Base-by-base conservation (phyloP, 352 stramenopile genomes). In the Pythium brachiatum region DNA sequence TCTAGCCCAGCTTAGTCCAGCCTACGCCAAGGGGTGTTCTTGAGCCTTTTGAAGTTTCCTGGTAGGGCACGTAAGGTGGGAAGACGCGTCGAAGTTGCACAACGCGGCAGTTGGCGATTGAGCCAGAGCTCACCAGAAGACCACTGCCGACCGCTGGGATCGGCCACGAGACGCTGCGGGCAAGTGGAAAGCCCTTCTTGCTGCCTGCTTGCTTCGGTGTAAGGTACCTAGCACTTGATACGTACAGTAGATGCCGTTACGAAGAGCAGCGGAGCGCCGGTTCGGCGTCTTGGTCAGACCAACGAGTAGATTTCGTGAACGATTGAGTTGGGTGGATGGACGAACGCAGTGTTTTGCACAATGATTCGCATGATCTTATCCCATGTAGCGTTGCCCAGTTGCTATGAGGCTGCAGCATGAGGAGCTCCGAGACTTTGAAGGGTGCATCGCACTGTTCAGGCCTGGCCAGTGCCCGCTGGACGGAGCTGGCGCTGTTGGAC, bases 271-370 rank as follows among this genome's bases (percentile, higher is more conserved):
- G 41, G 41, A 16, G 41, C 41, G 41, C 15, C 41, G 41, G 41
- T 48, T 48, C 41, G n/a, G n/a, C n/a, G 18, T 48, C 41, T 48
- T 48, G 41, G 20, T 48, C 41, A 7, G 36, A 44, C 36, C 36
- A 44, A 44, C 36, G 21, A 21, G n/a, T n/a, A n/a, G n/a, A n/a
- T n/a, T n/a, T n/a, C n/a, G 29, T 34, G 29, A 34, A 11, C 29
- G 9, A 34, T 11, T 5, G 29, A 34, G 5, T 5, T 34, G 5
- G 5, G 29, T 5, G 29, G 29, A 34, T 34, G 9, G 29, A 9
- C 29, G 9, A 9, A 34, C 29, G 5, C 5, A 5, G 29, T 34
- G 5, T 34, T 34, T 34, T 34, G 29, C 29, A 5, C 5, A 34
- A 34, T 34, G 29, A 34, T 5, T 34, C 29, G 29, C 29, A 34